Evolutionary conservation across 176 grass and related monocot genomes (phyloP).

Genomic region (Saccharum officinarum): DNA sequence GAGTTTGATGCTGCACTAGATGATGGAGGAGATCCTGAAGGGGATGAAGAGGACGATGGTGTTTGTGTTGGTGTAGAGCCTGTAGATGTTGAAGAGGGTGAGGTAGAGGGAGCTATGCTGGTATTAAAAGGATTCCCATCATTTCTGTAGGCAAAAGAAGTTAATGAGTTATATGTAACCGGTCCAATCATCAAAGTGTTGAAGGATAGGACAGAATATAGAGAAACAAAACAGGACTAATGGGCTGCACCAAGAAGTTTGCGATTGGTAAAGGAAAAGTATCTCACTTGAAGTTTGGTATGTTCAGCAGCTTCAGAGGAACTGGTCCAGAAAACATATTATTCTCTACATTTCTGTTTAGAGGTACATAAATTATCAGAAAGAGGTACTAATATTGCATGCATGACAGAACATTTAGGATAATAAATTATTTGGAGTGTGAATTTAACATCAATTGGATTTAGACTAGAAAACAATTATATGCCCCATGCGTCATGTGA

Average conservation of each 20-base stretch:
- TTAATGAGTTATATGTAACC: constrained; percentile 12
- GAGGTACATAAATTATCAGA: constrained; percentile 37
- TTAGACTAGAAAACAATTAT: constrained; percentile 2
- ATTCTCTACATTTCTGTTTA: constrained; percentile 87
- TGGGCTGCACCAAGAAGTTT: constrained; percentile 6
- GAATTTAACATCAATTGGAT: constrained; percentile 16
- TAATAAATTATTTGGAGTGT: constrained; percentile 23
- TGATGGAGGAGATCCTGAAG: constrained; percentile 40
- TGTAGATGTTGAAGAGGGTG: constrained; percentile 48
- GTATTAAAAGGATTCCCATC: constrained; percentile 97
- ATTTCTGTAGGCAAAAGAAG: constrained; percentile 61
- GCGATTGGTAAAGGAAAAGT: constrained; percentile 18
- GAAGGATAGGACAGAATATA: constrained; percentile 15
- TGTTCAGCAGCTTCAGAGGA: constrained; percentile 71
- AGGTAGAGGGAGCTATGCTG: constrained; percentile 57
- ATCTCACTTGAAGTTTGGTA: constrained; percentile 91
- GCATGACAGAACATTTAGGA: background rate
- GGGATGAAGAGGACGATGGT: constrained; percentile 50
- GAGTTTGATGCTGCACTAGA: constrained; percentile 25
- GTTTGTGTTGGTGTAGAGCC: constrained; percentile 52
- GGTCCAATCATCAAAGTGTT: background rate
- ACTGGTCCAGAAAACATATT: constrained; percentile 91
- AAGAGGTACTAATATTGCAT: constrained; percentile 13
- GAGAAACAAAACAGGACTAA: background rate
- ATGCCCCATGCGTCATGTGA: constrained; percentile 6